Percentiles rank a stretch among this genome's conserved stretches.
phyloP scores from a whole-genome alignment of 768 basidiomycete species.

The Rubroboletus pulcherrimus region DNA sequence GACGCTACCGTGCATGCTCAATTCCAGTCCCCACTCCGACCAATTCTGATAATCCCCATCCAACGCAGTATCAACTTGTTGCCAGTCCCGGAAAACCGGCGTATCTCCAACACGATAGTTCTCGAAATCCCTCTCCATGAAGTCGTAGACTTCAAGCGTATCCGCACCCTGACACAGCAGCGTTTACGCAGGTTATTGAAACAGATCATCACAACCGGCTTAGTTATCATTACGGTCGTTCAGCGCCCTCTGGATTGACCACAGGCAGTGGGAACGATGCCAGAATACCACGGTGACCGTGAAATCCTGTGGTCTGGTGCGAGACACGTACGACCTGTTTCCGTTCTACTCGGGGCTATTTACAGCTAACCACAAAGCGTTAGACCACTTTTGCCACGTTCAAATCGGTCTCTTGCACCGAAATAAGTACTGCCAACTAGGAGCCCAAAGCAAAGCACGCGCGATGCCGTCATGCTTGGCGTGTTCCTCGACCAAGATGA shows the following conservation, averaged over 20 bases:
- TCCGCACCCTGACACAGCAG: conserved; percentile 15
- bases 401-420: too few species aligned
- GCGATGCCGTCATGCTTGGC: too few species aligned
- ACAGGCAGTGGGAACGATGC: conserved; percentile 13
- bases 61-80: too few species aligned
- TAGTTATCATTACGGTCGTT: conserved; percentile 9
- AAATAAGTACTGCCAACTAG: too few species aligned
- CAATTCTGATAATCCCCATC: too few species aligned
- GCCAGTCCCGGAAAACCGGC: too few species aligned
- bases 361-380: neutral
- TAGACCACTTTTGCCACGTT: neutral
- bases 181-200: conserved; percentile 13
- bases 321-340: conserved; percentile 9
- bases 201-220: conserved; percentile 10
- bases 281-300: conserved; percentile 6
- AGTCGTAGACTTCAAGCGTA: conserved; percentile 11
- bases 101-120: conserved; percentile 9
- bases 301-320: conserved; percentile 10
- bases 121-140: conserved; percentile 12
- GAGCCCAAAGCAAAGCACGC: too few species aligned
- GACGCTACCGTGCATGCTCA: too few species aligned
- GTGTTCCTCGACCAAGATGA: too few species aligned
- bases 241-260: conserved; percentile 11
- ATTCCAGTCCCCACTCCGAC: too few species aligned
- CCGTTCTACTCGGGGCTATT: neutral